Percentiles rank a stretch among this genome's conserved stretches.
Evolutionary conservation across 192 early-diverging fungal genomes (phyloP).

Genomic region (Funneliformis mosseae): DNA sequence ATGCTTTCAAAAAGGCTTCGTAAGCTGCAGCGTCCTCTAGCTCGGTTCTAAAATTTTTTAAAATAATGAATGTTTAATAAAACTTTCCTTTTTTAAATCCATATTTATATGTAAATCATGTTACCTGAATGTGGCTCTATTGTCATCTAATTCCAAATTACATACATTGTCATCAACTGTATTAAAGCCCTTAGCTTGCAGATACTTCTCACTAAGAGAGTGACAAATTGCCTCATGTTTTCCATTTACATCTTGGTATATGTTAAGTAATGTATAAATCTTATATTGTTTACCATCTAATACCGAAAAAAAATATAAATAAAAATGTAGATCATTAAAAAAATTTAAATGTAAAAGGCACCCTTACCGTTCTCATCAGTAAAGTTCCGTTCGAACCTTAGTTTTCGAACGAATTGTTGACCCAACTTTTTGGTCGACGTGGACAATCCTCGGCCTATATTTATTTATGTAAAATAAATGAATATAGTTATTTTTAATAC

Average conservation of each 20-base stretch:
- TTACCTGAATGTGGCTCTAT: background rate
- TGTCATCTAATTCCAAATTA: background rate
- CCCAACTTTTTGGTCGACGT: background rate
- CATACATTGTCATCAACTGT: background rate
- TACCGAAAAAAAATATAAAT: background rate
- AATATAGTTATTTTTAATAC: too few relatives aligned
- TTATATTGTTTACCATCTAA: background rate
- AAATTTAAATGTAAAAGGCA: background rate
- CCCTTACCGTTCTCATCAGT: background rate
- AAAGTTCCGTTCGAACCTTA: background rate
- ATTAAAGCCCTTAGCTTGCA: background rate
- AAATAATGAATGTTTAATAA: background rate
- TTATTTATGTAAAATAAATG: background rate
- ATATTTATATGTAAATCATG: background rate
- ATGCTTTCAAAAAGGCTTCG: background rate
- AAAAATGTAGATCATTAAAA: background rate
- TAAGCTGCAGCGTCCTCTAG: background rate
- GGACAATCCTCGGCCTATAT: background rate
- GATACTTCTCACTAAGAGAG: background rate
- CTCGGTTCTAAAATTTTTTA: background rate
- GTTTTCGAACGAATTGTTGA: background rate
- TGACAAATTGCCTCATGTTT: background rate
- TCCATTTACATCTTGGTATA: background rate
- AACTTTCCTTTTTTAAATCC: background rate
- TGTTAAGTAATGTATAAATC: background rate